phyloP scores from a whole-genome alignment of 73 alveolate genomes.

The Paramecium octaurelia region DNA sequence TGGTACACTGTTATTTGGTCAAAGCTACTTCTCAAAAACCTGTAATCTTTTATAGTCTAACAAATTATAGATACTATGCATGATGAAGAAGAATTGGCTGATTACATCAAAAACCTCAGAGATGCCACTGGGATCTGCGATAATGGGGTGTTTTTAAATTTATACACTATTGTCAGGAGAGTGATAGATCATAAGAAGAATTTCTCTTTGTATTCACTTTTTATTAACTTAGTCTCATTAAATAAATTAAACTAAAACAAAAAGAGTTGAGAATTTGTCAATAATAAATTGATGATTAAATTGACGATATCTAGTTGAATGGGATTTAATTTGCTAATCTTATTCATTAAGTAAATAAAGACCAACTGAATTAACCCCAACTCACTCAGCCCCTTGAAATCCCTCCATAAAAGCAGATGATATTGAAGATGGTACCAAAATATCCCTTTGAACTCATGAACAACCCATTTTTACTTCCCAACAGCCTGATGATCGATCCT shows the following conservation, averaged over 20 bases:
- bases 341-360: background rate
- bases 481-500: constrained; percentile 7
- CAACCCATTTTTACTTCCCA: background rate
- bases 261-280: background rate
- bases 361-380: background rate
- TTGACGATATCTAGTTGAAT: background rate
- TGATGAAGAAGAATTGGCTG: constrained; percentile 58
- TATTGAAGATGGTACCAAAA: background rate
- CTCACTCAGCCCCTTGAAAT: background rate
- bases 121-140: constrained; percentile 35
- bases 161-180: background rate
- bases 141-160: background rate
- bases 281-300: background rate
- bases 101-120: constrained; percentile 33
- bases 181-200: constrained; percentile 45
- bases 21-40: background rate
- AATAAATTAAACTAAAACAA: background rate
- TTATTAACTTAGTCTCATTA: background rate
- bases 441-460: background rate
- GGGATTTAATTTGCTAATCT: constrained; percentile 22
- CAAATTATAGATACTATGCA: background rate
- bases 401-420: background rate
- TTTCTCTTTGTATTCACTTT: constrained; percentile 24
- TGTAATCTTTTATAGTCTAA: background rate
- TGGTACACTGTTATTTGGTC: constrained; percentile 42